Conservation (phyloP, 2,329 filamentous ascomycete genomes). For the Penicillium sp. region DNA sequence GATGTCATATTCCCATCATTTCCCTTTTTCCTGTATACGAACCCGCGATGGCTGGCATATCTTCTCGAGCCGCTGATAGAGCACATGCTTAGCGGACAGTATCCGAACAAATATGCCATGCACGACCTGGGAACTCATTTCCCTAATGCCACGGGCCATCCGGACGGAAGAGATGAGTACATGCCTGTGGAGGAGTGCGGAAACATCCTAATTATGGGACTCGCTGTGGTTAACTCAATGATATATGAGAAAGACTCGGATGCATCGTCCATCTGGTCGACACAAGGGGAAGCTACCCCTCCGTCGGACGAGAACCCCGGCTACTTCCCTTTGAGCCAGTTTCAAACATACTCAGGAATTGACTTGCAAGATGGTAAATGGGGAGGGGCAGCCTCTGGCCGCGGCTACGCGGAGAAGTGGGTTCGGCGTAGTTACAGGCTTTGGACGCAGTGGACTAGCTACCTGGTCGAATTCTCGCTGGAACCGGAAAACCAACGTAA, state of each 20-base stretch:
- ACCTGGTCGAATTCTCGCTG: constrained; percentile 75
- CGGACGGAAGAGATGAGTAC: constrained; percentile 58
- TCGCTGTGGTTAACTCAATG: constrained; percentile 77
- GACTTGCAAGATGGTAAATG: constrained; percentile 66
- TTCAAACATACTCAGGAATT: constrained; percentile 57
- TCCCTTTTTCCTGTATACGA: constrained; percentile 85
- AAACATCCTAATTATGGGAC: constrained; percentile 80
- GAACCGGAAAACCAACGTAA: constrained; percentile 73
- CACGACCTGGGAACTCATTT: constrained; percentile 60
- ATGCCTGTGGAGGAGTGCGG: constrained; percentile 67
- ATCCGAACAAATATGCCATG: constrained; percentile 69
- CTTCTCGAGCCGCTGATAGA: constrained; percentile 80
- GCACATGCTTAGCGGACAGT: constrained; percentile 80
- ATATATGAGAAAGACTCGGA: constrained; percentile 63
- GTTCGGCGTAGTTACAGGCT: constrained; percentile 71
- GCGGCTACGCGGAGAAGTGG: constrained; percentile 66
- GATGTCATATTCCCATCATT: constrained; percentile 88
- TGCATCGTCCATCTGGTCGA: constrained; percentile 64
- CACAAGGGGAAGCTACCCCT: constrained; percentile 36
- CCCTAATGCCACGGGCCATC: constrained; percentile 61
- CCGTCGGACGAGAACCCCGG: constrained; percentile 32
- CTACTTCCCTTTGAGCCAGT: constrained; percentile 54
- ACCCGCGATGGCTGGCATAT: constrained; percentile 79
- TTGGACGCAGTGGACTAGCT: constrained; percentile 78
- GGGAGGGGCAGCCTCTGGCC: constrained; percentile 59